Conservation (phyloP, 2,329 filamentous ascomycete genomes). For the Aspergillus ibericus region DNA sequence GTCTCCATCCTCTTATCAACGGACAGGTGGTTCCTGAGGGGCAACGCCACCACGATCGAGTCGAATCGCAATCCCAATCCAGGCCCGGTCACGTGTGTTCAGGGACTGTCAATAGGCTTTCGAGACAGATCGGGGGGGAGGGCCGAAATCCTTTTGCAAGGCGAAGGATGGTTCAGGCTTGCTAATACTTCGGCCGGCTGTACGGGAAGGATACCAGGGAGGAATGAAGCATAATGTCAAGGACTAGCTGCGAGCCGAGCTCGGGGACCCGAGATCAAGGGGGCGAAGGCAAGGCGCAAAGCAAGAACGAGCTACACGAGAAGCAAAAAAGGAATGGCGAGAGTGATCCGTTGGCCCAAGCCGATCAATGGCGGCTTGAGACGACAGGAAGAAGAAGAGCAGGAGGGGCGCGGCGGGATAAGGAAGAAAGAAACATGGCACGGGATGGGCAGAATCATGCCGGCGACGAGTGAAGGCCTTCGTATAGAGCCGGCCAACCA, state of each 20-base stretch:
- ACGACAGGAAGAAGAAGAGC: too few relatives aligned
- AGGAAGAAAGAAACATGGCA: too few relatives aligned
- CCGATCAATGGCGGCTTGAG: too few relatives aligned
- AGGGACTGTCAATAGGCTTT: background rate
- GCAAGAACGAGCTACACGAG: too few relatives aligned
- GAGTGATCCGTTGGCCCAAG: too few relatives aligned
- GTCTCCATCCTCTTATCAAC: constrained; percentile 11
- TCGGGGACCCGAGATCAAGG: background rate
- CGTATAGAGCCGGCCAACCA: background rate
- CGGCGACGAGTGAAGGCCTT: too few relatives aligned
- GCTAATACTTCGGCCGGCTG: background rate
- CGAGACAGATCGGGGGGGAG: background rate
- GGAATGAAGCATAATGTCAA: background rate
- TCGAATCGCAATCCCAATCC: background rate
- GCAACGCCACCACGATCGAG: background rate
- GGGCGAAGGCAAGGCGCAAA: background rate
- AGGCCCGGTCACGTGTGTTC: background rate
- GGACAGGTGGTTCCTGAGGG: background rate
- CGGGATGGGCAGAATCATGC: too few relatives aligned
- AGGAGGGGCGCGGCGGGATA: too few relatives aligned
- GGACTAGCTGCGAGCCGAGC: background rate
- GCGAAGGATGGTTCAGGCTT: background rate
- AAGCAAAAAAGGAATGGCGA: background rate
- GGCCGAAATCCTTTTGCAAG: background rate
- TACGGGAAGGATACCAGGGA: background rate